phyloP scores from a whole-genome alignment of 148 eudicot species.

The Fagopyrum tataricum region DNA sequence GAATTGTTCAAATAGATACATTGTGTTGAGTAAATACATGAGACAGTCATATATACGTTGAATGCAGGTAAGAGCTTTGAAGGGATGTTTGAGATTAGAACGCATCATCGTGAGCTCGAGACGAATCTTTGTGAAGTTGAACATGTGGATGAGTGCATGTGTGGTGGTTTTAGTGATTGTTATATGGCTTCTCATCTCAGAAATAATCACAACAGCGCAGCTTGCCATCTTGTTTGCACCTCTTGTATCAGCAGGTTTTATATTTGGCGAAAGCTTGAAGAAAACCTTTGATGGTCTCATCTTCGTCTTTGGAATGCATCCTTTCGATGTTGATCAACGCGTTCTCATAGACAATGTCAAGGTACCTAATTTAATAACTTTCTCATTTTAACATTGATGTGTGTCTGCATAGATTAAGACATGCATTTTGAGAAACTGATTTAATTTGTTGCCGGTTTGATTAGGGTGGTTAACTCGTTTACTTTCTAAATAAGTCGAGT shows the following conservation, averaged over 20 bases:
- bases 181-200: constrained; percentile 13
- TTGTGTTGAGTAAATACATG: no score
- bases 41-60: neutral
- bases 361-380: no score
- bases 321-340: constrained; percentile 16
- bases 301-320: constrained; percentile 14
- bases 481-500: no score
- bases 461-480: no score
- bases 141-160: constrained; percentile 8
- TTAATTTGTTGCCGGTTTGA: no score
- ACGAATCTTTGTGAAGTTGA: neutral
- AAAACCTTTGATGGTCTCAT: constrained; percentile 9
- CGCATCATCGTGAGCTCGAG: neutral
- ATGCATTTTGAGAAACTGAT: no score
- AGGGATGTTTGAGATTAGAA: constrained; percentile 3
- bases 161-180: neutral
- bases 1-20: no score
- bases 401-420: no score
- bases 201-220: neutral
- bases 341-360: constrained; percentile 4
- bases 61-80: constrained; percentile 6
- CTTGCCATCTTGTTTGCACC: constrained; percentile 5
- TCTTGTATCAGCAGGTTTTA: constrained; percentile 2
- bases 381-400: no score
- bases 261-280: constrained; percentile 13